Conservation (phyloP, 2,329 filamentous ascomycete species). For the Ceratocystis destructans region DNA sequence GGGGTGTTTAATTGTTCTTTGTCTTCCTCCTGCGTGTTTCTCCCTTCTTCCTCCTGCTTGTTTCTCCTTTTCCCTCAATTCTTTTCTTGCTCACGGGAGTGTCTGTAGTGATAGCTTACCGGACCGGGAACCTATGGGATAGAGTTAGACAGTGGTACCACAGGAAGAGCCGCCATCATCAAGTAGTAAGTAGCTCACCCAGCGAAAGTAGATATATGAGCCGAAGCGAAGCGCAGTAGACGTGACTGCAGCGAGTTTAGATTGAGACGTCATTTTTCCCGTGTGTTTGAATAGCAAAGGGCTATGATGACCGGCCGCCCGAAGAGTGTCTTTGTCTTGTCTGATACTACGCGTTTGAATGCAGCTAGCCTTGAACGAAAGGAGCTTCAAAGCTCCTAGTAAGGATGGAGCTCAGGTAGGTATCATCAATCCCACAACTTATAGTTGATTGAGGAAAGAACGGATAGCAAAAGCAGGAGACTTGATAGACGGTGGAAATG, state of each 20-base stretch:
- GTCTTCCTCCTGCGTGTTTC: too few species aligned
- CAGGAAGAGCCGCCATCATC: neutral
- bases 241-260: constrained; percentile 25
- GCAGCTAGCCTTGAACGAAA: neutral
- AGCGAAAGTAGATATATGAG: constrained; percentile 47
- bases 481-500: neutral
- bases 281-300: neutral
- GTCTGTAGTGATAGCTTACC: constrained; percentile 21
- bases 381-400: neutral
- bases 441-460: neutral
- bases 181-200: constrained; percentile 32
- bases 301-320: neutral
- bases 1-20: too few species aligned
- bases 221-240: constrained; percentile 30
- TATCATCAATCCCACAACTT: neutral
- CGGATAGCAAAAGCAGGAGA: neutral
- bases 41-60: too few species aligned
- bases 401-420: neutral
- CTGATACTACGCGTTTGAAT: neutral
- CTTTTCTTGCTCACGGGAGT: neutral
- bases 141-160: neutral
- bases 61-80: too few species aligned
- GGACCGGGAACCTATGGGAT: constrained; percentile 23
- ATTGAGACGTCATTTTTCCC: constrained; percentile 10
- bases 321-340: neutral